Percentiles rank a stretch among this genome's conserved stretches.
These are phyloP conservation scores for Cladosporium sp. DNA, from an alignment of 2,329 filamentous ascomycete species.

Conservation along the genomic window DNA sequence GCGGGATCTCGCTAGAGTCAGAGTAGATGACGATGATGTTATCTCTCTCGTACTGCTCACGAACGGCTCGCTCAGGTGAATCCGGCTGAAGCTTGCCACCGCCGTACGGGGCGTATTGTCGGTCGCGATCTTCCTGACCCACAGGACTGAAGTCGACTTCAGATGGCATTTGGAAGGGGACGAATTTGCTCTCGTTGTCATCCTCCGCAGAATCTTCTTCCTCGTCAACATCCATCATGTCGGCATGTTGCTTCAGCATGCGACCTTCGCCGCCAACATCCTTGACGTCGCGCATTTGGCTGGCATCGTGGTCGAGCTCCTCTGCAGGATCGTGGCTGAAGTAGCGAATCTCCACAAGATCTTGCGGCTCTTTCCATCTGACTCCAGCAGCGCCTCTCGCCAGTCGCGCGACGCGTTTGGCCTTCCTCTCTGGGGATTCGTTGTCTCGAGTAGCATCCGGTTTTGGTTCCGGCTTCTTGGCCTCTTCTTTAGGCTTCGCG, in stretches of 20 bases:
- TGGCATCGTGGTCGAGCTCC: slow-evolving; percentile 61
- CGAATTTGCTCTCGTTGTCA: slow-evolving; percentile 47
- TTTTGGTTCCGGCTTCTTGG: slow-evolving; percentile 37
- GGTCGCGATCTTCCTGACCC: slow-evolving; percentile 35
- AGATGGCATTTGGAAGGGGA: slow-evolving; percentile 41
- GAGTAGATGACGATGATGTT: slow-evolving; percentile 46
- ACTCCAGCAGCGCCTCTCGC: slow-evolving; percentile 65
- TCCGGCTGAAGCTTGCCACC: slow-evolving; percentile 37
- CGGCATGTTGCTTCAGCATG: slow-evolving; percentile 57
- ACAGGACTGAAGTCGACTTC: slow-evolving; percentile 42
- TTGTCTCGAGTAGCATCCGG: slow-evolving; percentile 29
- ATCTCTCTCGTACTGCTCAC: slow-evolving; percentile 41
- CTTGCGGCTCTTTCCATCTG: slow-evolving; percentile 62
- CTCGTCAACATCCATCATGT: slow-evolving; percentile 61
- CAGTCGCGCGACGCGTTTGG: slow-evolving; percentile 67
- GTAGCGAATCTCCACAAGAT: slow-evolving; percentile 61
- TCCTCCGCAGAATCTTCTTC: slow-evolving; percentile 52
- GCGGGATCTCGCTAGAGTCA: slow-evolving; percentile 41
- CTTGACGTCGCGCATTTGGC: slow-evolving; percentile 65
- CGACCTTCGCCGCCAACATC: slow-evolving; percentile 63
- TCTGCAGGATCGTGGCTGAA: slow-evolving; percentile 70
- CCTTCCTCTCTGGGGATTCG: slow-evolving; percentile 64
- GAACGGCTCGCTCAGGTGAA: slow-evolving; percentile 39
- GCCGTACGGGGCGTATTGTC: slow-evolving; percentile 43
- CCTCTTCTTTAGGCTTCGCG: slow-evolving; percentile 52